Percentiles rank a stretch among this genome's conserved stretches.
Conservation (phyloP, 345 rosid species). For the Hibiscus mutabilis region DNA sequence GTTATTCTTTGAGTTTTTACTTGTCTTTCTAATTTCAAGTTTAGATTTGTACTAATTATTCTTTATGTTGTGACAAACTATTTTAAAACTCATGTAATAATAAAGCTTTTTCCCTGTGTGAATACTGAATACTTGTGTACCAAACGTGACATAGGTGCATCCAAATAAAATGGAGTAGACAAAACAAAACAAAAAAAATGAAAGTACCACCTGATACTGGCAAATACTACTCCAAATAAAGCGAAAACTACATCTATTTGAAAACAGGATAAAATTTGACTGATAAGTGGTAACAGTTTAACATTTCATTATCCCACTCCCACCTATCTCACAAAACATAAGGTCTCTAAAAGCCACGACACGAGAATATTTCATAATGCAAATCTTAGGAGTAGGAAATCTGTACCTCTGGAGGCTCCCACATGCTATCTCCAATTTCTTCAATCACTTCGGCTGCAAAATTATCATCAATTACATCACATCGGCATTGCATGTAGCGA, state of each 20-base stretch:
- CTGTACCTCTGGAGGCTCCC: constrained; percentile 91
- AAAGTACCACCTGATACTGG: not conserved
- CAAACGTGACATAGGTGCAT: too few species aligned
- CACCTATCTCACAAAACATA: not conserved
- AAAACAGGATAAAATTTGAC: not conserved
- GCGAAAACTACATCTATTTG: not conserved
- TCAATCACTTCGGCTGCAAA: constrained; percentile 71
- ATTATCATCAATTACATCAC: constrained; percentile 76
- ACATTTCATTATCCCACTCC: not conserved
- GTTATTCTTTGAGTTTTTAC: too few species aligned
- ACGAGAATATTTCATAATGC: not conserved
- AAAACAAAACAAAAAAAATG: not conserved
- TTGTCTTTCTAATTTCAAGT: too few species aligned
- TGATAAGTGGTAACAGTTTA: not conserved
- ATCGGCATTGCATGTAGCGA: constrained; percentile 77
- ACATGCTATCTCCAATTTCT: constrained; percentile 76
- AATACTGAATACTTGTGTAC: too few species aligned
- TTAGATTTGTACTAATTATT: too few species aligned
- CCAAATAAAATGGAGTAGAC: not conserved
- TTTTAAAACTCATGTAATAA: too few species aligned
- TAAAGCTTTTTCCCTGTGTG: too few species aligned
- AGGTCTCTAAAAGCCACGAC: not conserved
- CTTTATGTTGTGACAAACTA: too few species aligned
- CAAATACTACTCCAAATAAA: not conserved
- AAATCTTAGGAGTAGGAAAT: not conserved